Conservation (phyloP, 139 green algal genomes). For the Coelastrella sp. region DNA sequence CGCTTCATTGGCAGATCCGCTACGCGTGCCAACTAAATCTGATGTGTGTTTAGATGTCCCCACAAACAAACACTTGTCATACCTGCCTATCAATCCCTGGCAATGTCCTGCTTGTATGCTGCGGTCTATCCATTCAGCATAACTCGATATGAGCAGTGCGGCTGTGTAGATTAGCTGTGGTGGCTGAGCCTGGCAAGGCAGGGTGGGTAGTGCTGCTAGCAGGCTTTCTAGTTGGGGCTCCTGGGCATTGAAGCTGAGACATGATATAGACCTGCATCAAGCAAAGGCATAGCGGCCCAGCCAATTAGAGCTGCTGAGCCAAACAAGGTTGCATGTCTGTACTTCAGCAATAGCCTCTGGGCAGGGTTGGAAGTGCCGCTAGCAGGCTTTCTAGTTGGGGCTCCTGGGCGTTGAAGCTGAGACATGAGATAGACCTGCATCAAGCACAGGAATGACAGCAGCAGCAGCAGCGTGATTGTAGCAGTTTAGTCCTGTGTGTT, state of each 20-base stretch:
- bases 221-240: conserved; percentile 72
- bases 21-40: too few species aligned
- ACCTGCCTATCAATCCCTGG: conserved; percentile 1
- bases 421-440: conserved; percentile 20
- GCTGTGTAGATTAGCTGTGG: conserved; percentile 70
- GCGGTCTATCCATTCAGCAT: conserved; percentile 71
- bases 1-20: too few species aligned
- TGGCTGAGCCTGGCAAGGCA: conserved; percentile 52
- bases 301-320: too few species aligned
- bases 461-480: too few species aligned
- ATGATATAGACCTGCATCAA: conserved; percentile 12
- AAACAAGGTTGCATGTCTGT: too few species aligned
- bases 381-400: conserved; percentile 72
- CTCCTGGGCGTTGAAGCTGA: conserved; percentile 57
- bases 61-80: too few species aligned
- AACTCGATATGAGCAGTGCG: conserved; percentile 64
- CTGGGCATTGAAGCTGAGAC: conserved; percentile 43
- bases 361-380: conserved; percentile 70
- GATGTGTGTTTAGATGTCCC: too few species aligned
- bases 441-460: background rate
- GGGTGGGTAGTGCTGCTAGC: conserved; percentile 68
- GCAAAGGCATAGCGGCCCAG: background rate
- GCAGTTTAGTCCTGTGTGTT: too few species aligned
- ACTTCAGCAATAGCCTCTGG: background rate
- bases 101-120: conserved; percentile 35